phyloP scores from a whole-genome alignment of 2,329 filamentous ascomycete genomes.

The Raffaelea ambrosiae region DNA sequence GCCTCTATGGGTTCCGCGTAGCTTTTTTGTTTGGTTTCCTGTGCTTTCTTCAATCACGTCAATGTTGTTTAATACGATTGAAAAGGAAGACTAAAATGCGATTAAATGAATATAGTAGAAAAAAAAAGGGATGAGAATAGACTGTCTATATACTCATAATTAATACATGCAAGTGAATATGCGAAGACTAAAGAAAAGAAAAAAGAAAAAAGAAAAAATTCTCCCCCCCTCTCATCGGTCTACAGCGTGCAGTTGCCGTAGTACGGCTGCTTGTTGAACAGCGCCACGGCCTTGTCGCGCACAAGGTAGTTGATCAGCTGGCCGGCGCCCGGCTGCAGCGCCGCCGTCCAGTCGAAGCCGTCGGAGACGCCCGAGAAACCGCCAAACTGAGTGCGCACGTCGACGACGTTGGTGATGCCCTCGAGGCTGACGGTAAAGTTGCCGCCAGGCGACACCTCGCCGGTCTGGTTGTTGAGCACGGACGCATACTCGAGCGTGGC shows the following conservation, averaged over 20 bases:
- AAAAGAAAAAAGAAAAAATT: too few species aligned
- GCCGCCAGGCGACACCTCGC: constrained; percentile 14
- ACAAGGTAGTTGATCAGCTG: constrained; percentile 21
- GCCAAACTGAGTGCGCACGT: constrained; percentile 16
- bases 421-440: constrained; percentile 17
- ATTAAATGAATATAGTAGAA: too few species aligned
- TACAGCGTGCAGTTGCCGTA: not conserved
- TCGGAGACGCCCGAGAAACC: constrained; percentile 15
- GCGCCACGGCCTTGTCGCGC: constrained; percentile 15
- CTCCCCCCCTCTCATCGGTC: too few species aligned
- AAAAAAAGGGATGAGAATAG: too few species aligned
- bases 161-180: too few species aligned
- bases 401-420: constrained; percentile 19
- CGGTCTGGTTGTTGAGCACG: constrained; percentile 14
- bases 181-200: too few species aligned
- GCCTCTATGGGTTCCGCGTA: too few species aligned
- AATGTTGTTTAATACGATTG: too few species aligned
- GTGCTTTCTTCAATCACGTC: too few species aligned
- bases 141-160: too few species aligned
- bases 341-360: not conserved
- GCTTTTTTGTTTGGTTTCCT: too few species aligned
- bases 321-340: constrained; percentile 10
- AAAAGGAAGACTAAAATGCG: too few species aligned
- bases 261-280: constrained; percentile 3
- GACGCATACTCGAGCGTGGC: constrained; percentile 18